phyloP scores from a whole-genome alignment of 441 rosid genomes.

The Pelargonium myrrhifolium region DNA sequence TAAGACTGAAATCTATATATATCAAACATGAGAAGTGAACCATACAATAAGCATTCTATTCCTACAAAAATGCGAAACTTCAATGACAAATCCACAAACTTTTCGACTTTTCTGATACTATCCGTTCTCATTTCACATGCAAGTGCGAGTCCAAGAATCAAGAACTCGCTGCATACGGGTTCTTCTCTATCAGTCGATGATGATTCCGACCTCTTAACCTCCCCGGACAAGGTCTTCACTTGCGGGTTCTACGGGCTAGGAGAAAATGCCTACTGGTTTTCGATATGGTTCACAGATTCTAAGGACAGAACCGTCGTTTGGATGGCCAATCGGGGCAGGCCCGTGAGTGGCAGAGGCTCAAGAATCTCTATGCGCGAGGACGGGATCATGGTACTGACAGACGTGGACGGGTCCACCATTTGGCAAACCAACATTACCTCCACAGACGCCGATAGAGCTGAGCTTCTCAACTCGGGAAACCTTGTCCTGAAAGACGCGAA shows the following conservation, averaged over 20 bases:
- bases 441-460: constrained; percentile 16
- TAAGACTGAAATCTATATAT: too few species aligned
- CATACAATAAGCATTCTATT: too few species aligned
- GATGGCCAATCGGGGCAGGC: constrained; percentile 43
- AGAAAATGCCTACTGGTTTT: constrained; percentile 41
- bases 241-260: constrained; percentile 34
- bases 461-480: constrained; percentile 36
- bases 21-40: too few species aligned
- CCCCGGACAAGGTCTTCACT: constrained; percentile 32
- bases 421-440: constrained; percentile 33
- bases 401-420: constrained; percentile 26
- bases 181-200: constrained; percentile 33
- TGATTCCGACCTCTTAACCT: constrained; percentile 19
- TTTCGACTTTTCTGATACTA: neutral
- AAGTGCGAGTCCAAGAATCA: constrained; percentile 1
- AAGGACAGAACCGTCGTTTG: constrained; percentile 35
- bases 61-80: too few species aligned
- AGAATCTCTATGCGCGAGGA: constrained; percentile 21
- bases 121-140: neutral
- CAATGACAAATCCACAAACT: too few species aligned
- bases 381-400: constrained; percentile 34
- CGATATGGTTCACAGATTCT: constrained; percentile 36
- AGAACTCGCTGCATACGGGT: constrained; percentile 18
- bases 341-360: constrained; percentile 41
- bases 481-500: constrained; percentile 24